Evolutionary conservation across 2,329 filamentous ascomycete species (phyloP).

Genomic region (Endoconidiophora laricicola): DNA sequence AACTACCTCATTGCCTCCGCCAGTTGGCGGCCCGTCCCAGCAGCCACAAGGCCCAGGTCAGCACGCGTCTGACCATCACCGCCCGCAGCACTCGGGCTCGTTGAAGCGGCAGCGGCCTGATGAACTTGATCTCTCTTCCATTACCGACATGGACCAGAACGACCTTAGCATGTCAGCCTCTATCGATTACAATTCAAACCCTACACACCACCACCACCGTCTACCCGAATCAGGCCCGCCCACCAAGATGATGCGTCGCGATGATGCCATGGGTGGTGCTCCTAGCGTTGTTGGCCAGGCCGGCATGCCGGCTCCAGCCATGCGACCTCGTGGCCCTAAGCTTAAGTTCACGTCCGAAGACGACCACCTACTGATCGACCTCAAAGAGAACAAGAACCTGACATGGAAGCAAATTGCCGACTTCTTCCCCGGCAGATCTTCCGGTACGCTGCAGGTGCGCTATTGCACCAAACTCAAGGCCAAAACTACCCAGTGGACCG

Average conservation of each 20-base stretch:
- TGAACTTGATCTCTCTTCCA: conserved; percentile 38
- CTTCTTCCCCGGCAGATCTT: conserved; percentile 83
- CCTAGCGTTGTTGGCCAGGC: conserved; percentile 75
- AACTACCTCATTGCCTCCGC: conserved; percentile 20
- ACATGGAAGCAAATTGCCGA: conserved; percentile 97
- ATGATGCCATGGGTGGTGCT: conserved; percentile 38
- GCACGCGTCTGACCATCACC: background rate
- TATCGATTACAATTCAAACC: conserved; percentile 22
- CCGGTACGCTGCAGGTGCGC: conserved; percentile 78
- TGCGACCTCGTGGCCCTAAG: conserved; percentile 70
- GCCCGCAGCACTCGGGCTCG: conserved; percentile 17
- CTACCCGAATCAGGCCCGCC: conserved; percentile 58
- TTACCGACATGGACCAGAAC: conserved; percentile 35
- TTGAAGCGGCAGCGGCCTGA: conserved; percentile 40
- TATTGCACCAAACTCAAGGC: conserved; percentile 93
- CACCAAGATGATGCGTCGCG: conserved; percentile 48
- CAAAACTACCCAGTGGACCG: conserved; percentile 84
- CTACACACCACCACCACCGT: conserved; percentile 66
- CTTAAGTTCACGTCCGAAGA: conserved; percentile 89
- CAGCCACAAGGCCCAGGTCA: conserved; percentile 18
- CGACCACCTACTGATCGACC: conserved; percentile 68
- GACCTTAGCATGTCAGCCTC: conserved; percentile 31
- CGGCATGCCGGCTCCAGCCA: conserved; percentile 73
- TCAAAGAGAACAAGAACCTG: conserved; percentile 87
- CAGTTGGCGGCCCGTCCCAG: conserved; percentile 14